Percentiles rank a stretch among this genome's conserved stretches.
These are phyloP conservation scores for Penicillium longicatenatum DNA, from an alignment of 495 filamentous ascomycete species.

Conservation along the genomic window DNA sequence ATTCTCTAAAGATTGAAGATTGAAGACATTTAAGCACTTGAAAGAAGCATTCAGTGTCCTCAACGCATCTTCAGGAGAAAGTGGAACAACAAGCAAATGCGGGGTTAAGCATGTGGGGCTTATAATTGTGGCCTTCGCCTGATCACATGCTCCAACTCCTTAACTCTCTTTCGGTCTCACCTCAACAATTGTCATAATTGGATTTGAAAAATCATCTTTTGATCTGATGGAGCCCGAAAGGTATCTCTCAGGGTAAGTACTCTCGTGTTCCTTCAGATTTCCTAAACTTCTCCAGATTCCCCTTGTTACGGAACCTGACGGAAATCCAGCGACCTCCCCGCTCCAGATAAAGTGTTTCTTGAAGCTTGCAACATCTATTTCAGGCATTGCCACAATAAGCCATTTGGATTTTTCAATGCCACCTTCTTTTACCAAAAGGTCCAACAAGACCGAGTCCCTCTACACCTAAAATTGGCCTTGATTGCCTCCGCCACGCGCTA, in stretches of 20 bases:
- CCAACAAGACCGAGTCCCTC: conserved; percentile 17
- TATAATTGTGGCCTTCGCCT: too few relatives aligned
- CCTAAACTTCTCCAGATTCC: too few relatives aligned
- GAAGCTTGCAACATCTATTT: conserved; percentile 33
- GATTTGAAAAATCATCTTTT: neutral
- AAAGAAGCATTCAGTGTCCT: neutral
- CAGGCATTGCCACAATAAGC: conserved; percentile 33
- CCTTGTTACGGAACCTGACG: neutral
- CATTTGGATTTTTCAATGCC: conserved; percentile 34
- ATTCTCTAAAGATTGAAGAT: too few relatives aligned
- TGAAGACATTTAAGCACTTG: neutral
- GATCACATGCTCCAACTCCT: too few relatives aligned
- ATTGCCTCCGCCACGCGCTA: conserved; percentile 34
- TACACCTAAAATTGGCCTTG: conserved; percentile 28
- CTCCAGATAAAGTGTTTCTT: conserved; percentile 24
- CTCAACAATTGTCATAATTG: neutral
- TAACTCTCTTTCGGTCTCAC: neutral
- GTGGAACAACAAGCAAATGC: neutral
- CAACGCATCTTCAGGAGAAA: neutral
- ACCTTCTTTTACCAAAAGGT: conserved; percentile 22
- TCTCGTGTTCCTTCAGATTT: too few relatives aligned
- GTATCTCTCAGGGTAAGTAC: neutral
- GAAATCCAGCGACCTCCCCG: neutral
- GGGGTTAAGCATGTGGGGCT: neutral
- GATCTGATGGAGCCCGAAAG: neutral